phyloP scores from a whole-genome alignment of 192 early-diverging fungal genomes.

The Coemansia aciculifera region DNA sequence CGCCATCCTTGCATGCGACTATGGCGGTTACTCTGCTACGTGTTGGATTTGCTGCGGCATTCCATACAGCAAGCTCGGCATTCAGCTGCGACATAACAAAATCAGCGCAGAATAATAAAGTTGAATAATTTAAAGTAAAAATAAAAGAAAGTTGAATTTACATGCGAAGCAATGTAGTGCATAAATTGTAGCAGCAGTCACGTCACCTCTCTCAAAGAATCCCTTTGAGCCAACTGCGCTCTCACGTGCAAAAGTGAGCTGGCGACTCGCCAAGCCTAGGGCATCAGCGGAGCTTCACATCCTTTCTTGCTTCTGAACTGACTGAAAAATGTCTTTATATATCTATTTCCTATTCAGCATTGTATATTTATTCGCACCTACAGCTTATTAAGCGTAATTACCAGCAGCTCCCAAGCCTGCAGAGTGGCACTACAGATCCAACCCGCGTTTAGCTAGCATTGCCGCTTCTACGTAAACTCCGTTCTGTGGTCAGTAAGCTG shows the following conservation, averaged over 20 bases:
- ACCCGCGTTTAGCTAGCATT: background rate
- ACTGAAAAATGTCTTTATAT: background rate
- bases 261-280: background rate
- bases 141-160: background rate
- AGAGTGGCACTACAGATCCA: background rate
- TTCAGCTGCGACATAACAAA: slow-evolving; percentile 30
- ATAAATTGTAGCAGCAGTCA: background rate
- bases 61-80: slow-evolving; percentile 40
- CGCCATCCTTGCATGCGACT: slow-evolving; percentile 27
- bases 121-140: background rate
- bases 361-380: background rate
- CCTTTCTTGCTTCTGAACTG: background rate
- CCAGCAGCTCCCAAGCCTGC: background rate
- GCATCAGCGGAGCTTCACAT: background rate
- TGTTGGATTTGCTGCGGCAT: slow-evolving; percentile 43
- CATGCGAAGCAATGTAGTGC: background rate
- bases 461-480: background rate
- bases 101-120: background rate
- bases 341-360: background rate
- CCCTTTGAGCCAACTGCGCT: background rate
- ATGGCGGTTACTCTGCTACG: slow-evolving; percentile 31
- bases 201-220: background rate
- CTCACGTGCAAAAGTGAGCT: background rate
- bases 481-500: background rate
- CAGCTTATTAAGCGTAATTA: background rate